Percentiles rank a stretch among this genome's conserved stretches.
Conservation (phyloP, 2,329 filamentous ascomycete species). For the Tolypocladium nubicola region DNA sequence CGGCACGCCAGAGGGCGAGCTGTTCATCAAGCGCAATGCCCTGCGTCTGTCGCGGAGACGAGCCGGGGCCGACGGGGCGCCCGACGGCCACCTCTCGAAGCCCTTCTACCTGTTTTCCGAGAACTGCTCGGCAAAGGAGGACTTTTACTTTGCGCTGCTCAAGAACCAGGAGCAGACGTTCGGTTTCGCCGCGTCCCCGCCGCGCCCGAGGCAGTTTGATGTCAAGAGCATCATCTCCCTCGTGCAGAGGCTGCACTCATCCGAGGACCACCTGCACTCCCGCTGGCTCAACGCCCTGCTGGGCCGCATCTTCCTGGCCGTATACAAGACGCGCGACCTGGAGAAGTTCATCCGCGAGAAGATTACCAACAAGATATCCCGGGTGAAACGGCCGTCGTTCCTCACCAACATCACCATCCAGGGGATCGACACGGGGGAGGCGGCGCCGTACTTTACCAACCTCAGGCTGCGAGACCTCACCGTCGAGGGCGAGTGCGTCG, state of each 20-base stretch:
- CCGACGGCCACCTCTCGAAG: conserved; percentile 52
- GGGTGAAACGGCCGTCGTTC: conserved; percentile 85
- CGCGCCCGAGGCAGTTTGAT: conserved; percentile 66
- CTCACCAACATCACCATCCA: conserved; percentile 76
- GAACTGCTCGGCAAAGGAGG: conserved; percentile 92
- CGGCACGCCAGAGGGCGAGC: conserved; percentile 74
- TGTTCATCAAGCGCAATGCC: conserved; percentile 92
- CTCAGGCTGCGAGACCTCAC: conserved; percentile 80
- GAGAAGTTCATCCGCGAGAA: conserved; percentile 73
- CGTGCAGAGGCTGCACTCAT: conserved; percentile 83
- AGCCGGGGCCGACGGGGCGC: conserved; percentile 40
- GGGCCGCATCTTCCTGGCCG: conserved; percentile 74
- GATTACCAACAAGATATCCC: conserved; percentile 90
- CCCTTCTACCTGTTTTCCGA: conserved; percentile 94
- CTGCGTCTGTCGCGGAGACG: conserved; percentile 64
- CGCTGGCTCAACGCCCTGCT: conserved; percentile 90
- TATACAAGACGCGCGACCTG: conserved; percentile 77
- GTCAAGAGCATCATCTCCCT: conserved; percentile 79
- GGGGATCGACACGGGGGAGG: conserved; percentile 75
- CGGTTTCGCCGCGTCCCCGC: conserved; percentile 42
- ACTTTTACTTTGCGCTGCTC: conserved; percentile 91
- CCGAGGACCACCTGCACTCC: conserved; percentile 81
- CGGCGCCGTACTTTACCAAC: conserved; percentile 81
- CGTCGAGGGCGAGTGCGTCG: conserved; percentile 78
- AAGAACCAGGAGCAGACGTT: conserved; percentile 68